Base-by-base conservation (phyloP, 768 basidiomycete genomes). In the Leucocoprinus sp. region DNA sequence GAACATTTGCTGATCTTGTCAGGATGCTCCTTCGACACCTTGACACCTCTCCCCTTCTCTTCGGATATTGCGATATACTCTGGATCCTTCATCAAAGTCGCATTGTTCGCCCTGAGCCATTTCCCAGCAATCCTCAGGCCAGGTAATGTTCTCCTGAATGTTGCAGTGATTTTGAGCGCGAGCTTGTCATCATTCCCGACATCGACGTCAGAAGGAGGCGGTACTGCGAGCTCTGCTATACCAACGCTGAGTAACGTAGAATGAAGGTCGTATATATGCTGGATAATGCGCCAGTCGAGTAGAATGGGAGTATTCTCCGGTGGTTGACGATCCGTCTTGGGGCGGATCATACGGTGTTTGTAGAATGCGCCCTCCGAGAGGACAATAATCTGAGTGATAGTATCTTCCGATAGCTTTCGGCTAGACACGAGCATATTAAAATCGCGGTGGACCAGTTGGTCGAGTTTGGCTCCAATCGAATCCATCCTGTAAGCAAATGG, bases 71-170 rank as follows among this genome's bases (percentile, higher is more conserved):
- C 65, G 22, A 51, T 50, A 48, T 61, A 69, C 44, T 65, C 64
- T 48, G 58, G 63, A 55, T 68, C 70, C 37, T 78, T 75, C 29
- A 65, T 55, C 18, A 90, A 57, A 52, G 88, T 87, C 49, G 76
- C 77, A 53, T 78, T 63, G 58, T 97, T 90, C 3, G 78, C 78
- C 23, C 74, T 68, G 9, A 97, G 60, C 96, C 96, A 99, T 59
- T 92, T 93, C 56, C 82, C 82, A 4, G 84, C 80, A 45, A 97
- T 82, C 15, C 95, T 79, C 26, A 98, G 66, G 5, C 89, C 83
- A 4, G 93, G 93, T 5, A 98, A 68, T 4, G 85, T 83, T 22
- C 96, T 75, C 38, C 95, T 73, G 50, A 97, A 84, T 9, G 76
- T 74, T 1, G 93, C 93, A 1, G 86, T 85, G 56, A 99, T 96